Base-by-base conservation (phyloP, 352 stramenopile species). In the Pythium oligandrum region DNA sequence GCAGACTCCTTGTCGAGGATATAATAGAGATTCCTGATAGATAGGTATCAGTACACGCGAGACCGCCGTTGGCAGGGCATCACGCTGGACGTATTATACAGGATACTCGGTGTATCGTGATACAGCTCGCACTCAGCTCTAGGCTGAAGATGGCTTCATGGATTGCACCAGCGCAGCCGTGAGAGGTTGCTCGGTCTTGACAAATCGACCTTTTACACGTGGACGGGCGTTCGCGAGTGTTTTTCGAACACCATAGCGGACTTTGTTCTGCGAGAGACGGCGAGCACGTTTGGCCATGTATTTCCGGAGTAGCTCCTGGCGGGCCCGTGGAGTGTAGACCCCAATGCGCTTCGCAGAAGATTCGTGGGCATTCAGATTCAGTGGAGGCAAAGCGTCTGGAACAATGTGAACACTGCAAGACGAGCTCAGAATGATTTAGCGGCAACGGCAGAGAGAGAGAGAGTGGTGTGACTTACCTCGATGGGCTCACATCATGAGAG, bases 271-370 rank as follows among this genome's bases (percentile, higher is more conserved):
- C 12, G 73, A 89, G 31, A 92, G 60, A 35, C 82, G 74, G 51
- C 81, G 80, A 30, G 70, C 74, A 39, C 82, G 78, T 65, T 92
- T 92, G 44, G 66, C 61, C 78, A 88, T 92, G 70, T 90, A 92
- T 55, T 83, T 90, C 42, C 67, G 66, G 44, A 92, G 67, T 57
- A 92, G 63, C 57, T 75, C 66, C 44, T 80, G 75, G 1, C 82
- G 76, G 45, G 77, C 73, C 34, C 73, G 68, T 17, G 82, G 82
- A 35, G 77, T 69, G 69, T 88, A 92, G 59, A 70, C 65, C 48
- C 82, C 82, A 49, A 92, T 92, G 44, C 70, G 71, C 57, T 90
- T 90, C n/a, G 61, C 46, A 1, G 50, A 46, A 4, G 58, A 63
- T 4, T 47, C 48, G 53, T 66, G 37, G 42, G 56, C 64, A 66